Percentiles rank a stretch among this genome's conserved stretches.
Conservation (phyloP, 2,329 filamentous ascomycete genomes). For the Monosporascus sp. region DNA sequence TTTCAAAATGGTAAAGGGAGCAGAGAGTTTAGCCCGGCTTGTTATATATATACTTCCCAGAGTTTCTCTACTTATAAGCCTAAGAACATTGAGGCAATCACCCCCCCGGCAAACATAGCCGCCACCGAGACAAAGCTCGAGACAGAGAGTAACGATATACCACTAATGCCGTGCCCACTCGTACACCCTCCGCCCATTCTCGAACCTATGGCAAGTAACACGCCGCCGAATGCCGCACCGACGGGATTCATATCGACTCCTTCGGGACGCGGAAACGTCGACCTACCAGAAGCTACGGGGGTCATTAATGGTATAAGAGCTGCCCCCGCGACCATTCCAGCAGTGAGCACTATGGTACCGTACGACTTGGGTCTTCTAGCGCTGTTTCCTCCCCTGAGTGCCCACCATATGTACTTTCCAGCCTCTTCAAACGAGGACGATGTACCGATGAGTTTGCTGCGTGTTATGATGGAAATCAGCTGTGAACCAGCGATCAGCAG, state of each 20-base stretch:
- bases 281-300: conserved; percentile 1
- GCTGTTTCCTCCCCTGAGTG: conserved; percentile 25
- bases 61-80: background rate
- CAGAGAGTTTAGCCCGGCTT: too few species aligned
- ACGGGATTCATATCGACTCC: conserved; percentile 22
- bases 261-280: conserved; percentile 25
- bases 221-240: conserved; percentile 47
- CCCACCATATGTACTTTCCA: conserved; percentile 48
- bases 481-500: conserved; percentile 55
- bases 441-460: conserved; percentile 52
- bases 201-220: conserved; percentile 53
- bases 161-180: conserved; percentile 64
- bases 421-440: conserved; percentile 58
- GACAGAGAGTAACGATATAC: conserved; percentile 55
- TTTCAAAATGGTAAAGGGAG: too few species aligned
- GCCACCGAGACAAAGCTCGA: conserved; percentile 59
- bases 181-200: conserved; percentile 62
- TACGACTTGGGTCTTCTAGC: conserved; percentile 27
- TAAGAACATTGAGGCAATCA: conserved; percentile 18
- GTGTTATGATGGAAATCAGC: conserved; percentile 47
- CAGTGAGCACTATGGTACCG: conserved; percentile 46
- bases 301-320: conserved; percentile 27
- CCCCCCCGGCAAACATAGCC: conserved; percentile 51
- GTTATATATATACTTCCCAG: background rate
- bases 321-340: conserved; percentile 45